A percentile compares a stretch with the other conserved stretches of the same genome.
phyloP scores from a whole-genome alignment of 441 rosid species.

The Lagerstroemia fauriei region DNA sequence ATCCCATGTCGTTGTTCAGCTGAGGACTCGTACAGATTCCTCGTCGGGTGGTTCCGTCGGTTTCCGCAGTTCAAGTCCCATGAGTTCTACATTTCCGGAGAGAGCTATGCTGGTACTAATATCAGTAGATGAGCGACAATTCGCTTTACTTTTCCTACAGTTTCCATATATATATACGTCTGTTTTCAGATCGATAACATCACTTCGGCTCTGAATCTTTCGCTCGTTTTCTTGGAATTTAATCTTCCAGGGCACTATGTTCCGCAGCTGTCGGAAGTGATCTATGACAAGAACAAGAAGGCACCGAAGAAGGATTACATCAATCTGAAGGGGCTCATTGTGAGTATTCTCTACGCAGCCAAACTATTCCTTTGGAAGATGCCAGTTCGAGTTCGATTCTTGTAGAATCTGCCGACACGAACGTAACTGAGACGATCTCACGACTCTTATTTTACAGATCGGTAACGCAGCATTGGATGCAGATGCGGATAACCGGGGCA shows the following conservation, averaged over 20 bases:
- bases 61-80: slow-evolving; percentile 71
- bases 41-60: slow-evolving; percentile 66
- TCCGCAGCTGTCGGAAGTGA: slow-evolving; percentile 73
- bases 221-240: background rate
- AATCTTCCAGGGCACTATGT: slow-evolving; percentile 65
- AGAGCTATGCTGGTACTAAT: slow-evolving; percentile 72
- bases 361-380: too few relatives aligned
- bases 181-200: background rate
- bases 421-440: too few relatives aligned
- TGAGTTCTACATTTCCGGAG: slow-evolving; percentile 68
- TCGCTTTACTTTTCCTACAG: background rate
- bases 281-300: slow-evolving; percentile 54
- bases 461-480: slow-evolving; percentile 28
- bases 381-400: background rate
- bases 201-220: background rate
- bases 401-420: background rate
- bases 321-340: slow-evolving; percentile 78
- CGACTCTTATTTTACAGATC: slow-evolving; percentile 4
- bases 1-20: slow-evolving; percentile 36
- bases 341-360: slow-evolving; percentile 14
- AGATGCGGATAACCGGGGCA: slow-evolving; percentile 24
- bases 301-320: slow-evolving; percentile 39
- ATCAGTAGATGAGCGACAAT: too few relatives aligned
- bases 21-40: slow-evolving; percentile 58
- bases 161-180: background rate